Evolutionary conservation across 805 yeast genomes (phyloP), one percentile per base, ranked within the genome.

Genomic region (Candida qinlingensis): DNA sequence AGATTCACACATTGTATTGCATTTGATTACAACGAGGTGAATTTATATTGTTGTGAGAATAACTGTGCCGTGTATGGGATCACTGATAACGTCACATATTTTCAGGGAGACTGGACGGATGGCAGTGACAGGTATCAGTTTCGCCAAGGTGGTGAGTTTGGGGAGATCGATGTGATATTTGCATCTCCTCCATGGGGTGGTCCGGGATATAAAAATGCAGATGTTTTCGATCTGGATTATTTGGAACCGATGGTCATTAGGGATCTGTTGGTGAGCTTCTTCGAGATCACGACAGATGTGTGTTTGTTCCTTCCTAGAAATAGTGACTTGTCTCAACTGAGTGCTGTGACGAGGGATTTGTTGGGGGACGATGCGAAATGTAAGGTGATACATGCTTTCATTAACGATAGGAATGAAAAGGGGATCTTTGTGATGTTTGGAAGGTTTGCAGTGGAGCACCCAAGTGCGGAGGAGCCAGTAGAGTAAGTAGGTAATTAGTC

Each of bases 121-220:
- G 52, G 41, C 62, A 63, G 50, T 6, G 55, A 52, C 4, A 46
- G 48, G 7, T 42, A 46, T 12, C 47, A 45, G 19, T 46, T 47
- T 27, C 10, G 26, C 28, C 3, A 31, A 10, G 25, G 39, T 11
- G 31, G 46, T 0, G 37, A 51, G 3, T 41, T 49, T 5, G 43
- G 45, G 1, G 44, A 53, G 19, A 73, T 77, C 37, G 85, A 80
- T 54, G 70, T 82, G 44, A 72, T 80, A 8, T 87, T 85, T 66
- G 75, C 80, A n/a, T 84, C 92, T 1, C 95, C 95, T 1, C 95
- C 95, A 0, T 87, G 95, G 96, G 95, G 94, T 34, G 96, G 96
- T 0, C 85, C 88, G 0, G 61, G 65, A 2, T 87, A 87, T 62
- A 65, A 68, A 43, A 57, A 63, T 27, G 54, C 64, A 4, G 61